These are phyloP conservation scores for Sporisorium iseilematis-ciliati DNA, from an alignment of 1,284 basidiomycete species.

Conservation along the genomic window DNA sequence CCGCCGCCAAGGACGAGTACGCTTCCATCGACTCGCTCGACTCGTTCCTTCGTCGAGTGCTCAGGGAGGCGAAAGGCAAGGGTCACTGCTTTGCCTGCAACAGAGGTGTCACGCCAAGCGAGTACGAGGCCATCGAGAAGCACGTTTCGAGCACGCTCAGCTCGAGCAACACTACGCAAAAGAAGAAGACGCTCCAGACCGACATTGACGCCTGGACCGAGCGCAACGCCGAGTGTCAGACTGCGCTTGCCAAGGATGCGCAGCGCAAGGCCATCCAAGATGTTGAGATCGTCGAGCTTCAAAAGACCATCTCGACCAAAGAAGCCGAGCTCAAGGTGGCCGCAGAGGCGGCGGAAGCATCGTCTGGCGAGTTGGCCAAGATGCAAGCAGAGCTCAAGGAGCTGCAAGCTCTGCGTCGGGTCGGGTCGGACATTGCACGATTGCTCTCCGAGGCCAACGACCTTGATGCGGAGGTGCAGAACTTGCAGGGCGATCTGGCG, in stretches of 20 bases:
- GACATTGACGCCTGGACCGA: conserved; percentile 73
- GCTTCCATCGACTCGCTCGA: conserved; percentile 66
- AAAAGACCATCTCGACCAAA: conserved; percentile 76
- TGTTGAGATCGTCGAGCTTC: conserved; percentile 71
- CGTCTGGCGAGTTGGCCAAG: conserved; percentile 33
- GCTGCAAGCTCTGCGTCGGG: conserved; percentile 42
- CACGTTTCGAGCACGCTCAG: conserved; percentile 59
- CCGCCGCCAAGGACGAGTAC: conserved; percentile 59
- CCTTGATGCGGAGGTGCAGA: conserved; percentile 46
- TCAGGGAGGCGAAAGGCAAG: conserved; percentile 76
- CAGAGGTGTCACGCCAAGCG: conserved; percentile 77
- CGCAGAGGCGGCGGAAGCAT: conserved; percentile 63
- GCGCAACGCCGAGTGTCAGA: conserved; percentile 72
- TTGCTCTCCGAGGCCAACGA: conserved; percentile 36
- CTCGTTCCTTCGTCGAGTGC: conserved; percentile 77
- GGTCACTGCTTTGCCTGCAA: conserved; percentile 83
- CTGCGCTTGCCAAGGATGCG: conserved; percentile 75
- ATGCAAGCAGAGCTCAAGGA: conserved; percentile 49
- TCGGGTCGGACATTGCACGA: conserved; percentile 49
- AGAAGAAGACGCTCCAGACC: conserved; percentile 76
- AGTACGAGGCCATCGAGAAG: conserved; percentile 71
- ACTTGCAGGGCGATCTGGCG: conserved; percentile 51
- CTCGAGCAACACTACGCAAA: conserved; percentile 71
- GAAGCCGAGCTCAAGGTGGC: conserved; percentile 68
- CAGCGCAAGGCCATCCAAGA: conserved; percentile 51